Evolutionary conservation across 805 yeast genomes (phyloP), one percentile per base, ranked within the genome.

Genomic region (Starmerella sp.): DNA sequence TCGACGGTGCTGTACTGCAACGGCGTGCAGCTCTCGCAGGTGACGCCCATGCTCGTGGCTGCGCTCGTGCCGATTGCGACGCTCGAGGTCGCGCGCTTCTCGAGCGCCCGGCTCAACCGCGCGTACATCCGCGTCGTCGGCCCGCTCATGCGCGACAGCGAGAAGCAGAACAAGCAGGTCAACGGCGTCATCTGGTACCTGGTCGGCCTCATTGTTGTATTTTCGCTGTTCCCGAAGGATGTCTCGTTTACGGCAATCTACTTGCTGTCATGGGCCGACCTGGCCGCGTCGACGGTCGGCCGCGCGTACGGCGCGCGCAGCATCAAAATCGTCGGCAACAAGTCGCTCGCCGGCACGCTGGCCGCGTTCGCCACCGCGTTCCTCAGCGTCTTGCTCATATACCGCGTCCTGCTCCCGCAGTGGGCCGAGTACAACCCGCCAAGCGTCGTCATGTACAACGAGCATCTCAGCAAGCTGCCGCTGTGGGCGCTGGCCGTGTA

Each of bases 211-310:
- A 72, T 80, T 30, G 71, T 87, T 59, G 87, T 89, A 9, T 86
- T 89, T 64, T 58, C 75, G 1, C 68, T 81, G 28, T 83, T 81
- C 63, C 82, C 91, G 13, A 87, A 88, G 70, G 98, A 93, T 65
- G 82, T 93, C 49, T 75, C 83, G 0, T 73, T 90, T 31, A 75
- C 88, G 73, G 75, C 95, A 28, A 81, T 89, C 3, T 74, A 89
- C 60, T 73, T 91, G 51, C 77, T 93, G 59, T 86, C 96, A 65
- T 93, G 97, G 97, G 89, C 95, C 5, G 98, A 93, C 66, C 88
- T 97, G 9, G 91, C 97, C 2, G 98, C 98, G 2, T 87, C 96
- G 3, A 87, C 96, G 0, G 71, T 90, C 65, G 98, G 98, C 41
- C 77, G 98, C 61, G 78, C 78, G 54, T 91, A 72, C 67, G 97